phyloP scores from a whole-genome alignment of 169 alveolate species.

The Amoebophrya sp. region DNA sequence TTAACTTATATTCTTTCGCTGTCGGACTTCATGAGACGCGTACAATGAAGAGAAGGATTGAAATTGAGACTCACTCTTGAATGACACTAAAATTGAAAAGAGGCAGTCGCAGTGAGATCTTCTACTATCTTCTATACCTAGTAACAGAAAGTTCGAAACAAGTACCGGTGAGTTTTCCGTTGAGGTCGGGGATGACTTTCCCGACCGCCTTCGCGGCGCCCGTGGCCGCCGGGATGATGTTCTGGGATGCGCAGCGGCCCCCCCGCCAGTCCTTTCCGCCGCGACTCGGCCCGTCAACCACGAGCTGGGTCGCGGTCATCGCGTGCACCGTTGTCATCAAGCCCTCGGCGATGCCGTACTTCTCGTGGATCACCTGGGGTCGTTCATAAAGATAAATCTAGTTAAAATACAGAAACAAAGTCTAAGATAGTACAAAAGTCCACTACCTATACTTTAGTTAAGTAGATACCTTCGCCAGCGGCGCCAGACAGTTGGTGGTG shows the following conservation, averaged over 20 bases:
- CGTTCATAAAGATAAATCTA: no score
- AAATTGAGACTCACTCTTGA: no score
- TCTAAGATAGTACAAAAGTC: no score
- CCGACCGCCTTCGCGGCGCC: conserved; percentile 99
- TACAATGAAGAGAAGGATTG: no score
- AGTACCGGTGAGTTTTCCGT: conserved; percentile 84
- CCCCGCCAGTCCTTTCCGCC: conserved; percentile 99
- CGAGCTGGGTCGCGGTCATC: conserved; percentile 89
- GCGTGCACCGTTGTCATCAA: conserved; percentile 99
- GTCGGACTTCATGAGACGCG: not conserved
- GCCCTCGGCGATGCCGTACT: conserved; percentile 95
- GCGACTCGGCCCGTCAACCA: conserved; percentile 97
- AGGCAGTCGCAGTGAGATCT: no score
- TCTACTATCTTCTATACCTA: no score
- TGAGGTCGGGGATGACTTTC: conserved; percentile 89
- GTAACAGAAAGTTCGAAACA: not conserved
- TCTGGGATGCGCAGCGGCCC: conserved; percentile 91
- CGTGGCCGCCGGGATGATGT: conserved; percentile 97
- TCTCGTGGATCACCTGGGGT: conserved; percentile 74
- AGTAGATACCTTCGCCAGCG: conserved; percentile 77
- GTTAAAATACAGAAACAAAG: no score
- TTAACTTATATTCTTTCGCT: not conserved
- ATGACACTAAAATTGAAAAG: no score
- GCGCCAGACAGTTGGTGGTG: conserved; percentile 99
- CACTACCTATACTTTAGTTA: no score